phyloP scores from a whole-genome alignment of 257 asterid species.

The Solanum arcanum region DNA sequence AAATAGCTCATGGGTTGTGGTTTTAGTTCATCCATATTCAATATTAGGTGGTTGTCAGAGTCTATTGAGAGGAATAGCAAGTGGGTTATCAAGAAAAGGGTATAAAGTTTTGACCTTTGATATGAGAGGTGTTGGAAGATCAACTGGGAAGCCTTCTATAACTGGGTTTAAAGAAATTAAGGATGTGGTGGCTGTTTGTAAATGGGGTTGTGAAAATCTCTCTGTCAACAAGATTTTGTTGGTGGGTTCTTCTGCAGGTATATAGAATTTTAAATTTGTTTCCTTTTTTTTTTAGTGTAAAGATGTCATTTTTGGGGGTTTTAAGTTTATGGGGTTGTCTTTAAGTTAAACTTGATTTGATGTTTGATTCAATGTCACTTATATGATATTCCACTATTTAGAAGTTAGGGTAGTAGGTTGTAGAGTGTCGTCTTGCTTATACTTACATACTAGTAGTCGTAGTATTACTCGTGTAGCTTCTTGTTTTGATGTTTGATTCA shows the following conservation, averaged over 20 bases:
- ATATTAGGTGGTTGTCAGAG: conserved; percentile 35
- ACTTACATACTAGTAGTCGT: background rate
- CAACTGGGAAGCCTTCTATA: conserved; percentile 33
- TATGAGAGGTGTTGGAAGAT: conserved; percentile 48
- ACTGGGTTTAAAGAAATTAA: conserved; percentile 31
- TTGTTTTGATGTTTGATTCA: background rate
- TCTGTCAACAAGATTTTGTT: conserved; percentile 14
- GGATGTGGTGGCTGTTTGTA: conserved; percentile 43
- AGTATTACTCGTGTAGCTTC: background rate
- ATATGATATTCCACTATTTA: background rate
- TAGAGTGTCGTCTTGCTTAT: background rate
- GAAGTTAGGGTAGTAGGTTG: background rate
- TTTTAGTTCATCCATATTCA: conserved; percentile 53
- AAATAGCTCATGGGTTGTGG: conserved; percentile 9
- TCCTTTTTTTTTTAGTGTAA: background rate
- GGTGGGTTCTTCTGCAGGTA: conserved; percentile 59
- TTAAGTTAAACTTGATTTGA: background rate
- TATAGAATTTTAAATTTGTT: background rate
- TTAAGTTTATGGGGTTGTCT: background rate
- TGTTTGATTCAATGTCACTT: background rate
- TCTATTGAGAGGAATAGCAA: conserved; percentile 33
- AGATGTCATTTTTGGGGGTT: background rate
- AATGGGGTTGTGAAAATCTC: conserved; percentile 26
- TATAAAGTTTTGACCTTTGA: conserved; percentile 43
- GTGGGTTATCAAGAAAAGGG: conserved; percentile 33